phyloP scores from a whole-genome alignment of 345 rosid genomes.

The Salix arbutifolia region DNA sequence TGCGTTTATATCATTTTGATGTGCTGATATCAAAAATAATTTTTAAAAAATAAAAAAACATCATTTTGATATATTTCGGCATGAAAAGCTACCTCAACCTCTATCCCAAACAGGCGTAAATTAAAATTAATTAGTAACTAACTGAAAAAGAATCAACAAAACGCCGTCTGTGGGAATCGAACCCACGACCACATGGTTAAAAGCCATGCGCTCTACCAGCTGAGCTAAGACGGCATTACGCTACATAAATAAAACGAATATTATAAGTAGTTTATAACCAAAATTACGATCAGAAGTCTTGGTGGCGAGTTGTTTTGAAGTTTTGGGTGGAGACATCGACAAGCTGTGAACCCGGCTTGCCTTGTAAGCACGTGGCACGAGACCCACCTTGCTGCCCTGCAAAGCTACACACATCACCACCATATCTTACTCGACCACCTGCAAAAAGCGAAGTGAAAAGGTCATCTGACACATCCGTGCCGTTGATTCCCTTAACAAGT shows the following conservation, averaged over 20 bases:
- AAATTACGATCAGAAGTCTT: background rate
- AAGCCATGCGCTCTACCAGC: constrained; percentile 78
- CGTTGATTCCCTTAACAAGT: constrained; percentile 17
- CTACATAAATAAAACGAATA: rapidly evolving
- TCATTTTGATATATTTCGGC: too few relatives aligned
- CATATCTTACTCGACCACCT: constrained; percentile 2
- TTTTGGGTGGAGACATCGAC: background rate
- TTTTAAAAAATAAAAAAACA: too few relatives aligned
- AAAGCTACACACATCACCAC: constrained; percentile 4
- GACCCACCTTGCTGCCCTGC: constrained; percentile 1
- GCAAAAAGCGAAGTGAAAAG: constrained; percentile 23
- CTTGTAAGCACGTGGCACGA: constrained; percentile 10
- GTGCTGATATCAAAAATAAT: too few relatives aligned
- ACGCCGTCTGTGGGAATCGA: constrained; percentile 61
- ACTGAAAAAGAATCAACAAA: background rate
- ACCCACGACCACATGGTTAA: constrained; percentile 74
- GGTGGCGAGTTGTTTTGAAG: background rate
- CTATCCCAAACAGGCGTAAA: too few relatives aligned
- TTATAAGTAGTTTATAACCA: rapidly evolving
- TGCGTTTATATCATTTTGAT: too few relatives aligned
- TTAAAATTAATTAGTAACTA: too few relatives aligned
- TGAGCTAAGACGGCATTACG: constrained; percentile 55
- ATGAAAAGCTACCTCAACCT: too few relatives aligned
- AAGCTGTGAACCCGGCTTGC: background rate
- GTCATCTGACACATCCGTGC: constrained; percentile 16